Evolutionary conservation across 2,329 filamentous ascomycete species (phyloP), one percentile per base, ranked within the genome.

Genomic region (Nemania sp.): DNA sequence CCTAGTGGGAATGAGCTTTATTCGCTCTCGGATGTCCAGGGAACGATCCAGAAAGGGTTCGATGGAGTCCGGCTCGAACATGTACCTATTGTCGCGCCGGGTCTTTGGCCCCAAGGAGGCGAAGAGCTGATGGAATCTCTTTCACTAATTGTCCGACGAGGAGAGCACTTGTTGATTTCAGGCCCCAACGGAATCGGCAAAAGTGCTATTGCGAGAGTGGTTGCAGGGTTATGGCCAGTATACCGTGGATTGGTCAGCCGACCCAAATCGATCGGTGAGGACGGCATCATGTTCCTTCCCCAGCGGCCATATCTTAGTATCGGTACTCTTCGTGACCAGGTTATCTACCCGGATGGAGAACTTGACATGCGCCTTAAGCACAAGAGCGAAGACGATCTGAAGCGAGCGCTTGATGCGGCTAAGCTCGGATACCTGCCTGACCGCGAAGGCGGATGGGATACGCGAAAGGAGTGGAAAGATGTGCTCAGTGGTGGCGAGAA

Each of bases 231-330:
- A 8, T 99, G 95, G 94, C 95, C 94, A 0, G 66, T 95, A 0
- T 99, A 97, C 70, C 88, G 94, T 39, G 94, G 94, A 2, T 79
- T 99, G 2, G 90, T 97, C 15, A 95, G 89, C 54, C 85, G 92
- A 1, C 93, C 94, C 2, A 90, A 94, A 66, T 81, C 77, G 33
- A 82, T 84, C 36, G 91, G 91, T 33, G 81, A 87, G 58, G 93
- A 97, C 61, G 94, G 94, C 54, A 96, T 99, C 75, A 97, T 99
- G 92, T 97, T 99, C 74, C 80, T 99, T 9, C 94, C 94, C 0
- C 94, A 99, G 71, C 82, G 93, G 14, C 91, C 93, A 0, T 97
- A 97, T 66, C 82, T 97, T 28, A 93, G 87, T 70, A 89, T 93
- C 19, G 94, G 94, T 30, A 97, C 94, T 1, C 79, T 97, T 8